Conservation (phyloP, 345 rosid species). For the Gossypium bickii region DNA sequence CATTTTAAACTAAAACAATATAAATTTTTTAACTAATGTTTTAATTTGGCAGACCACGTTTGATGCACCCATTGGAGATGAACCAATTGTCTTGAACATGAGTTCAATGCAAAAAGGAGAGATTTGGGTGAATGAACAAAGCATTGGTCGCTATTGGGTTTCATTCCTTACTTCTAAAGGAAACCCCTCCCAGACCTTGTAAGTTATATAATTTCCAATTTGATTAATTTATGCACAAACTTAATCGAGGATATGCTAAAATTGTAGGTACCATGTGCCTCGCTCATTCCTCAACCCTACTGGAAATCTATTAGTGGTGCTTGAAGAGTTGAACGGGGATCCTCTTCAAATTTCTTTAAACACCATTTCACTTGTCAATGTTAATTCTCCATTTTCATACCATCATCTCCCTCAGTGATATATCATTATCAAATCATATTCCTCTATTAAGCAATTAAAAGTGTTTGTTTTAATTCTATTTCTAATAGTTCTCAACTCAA, state of each 20-base stretch:
- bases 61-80: constrained; percentile 50
- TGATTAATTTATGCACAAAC: too few relatives aligned
- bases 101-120: constrained; percentile 84
- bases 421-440: neutral
- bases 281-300: constrained; percentile 51
- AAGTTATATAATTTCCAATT: constrained; percentile 12
- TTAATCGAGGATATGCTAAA: neutral
- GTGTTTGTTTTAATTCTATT: too few relatives aligned
- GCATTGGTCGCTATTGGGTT: constrained; percentile 87
- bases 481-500: too few relatives aligned
- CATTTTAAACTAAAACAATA: neutral
- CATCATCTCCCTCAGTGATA: neutral
- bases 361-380: constrained; percentile 32
- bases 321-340: constrained; percentile 70
- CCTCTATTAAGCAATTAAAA: neutral
- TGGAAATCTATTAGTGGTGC: constrained; percentile 47
- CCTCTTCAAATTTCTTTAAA: constrained; percentile 52
- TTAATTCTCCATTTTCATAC: neutral
- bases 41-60: constrained; percentile 41
- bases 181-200: constrained; percentile 63
- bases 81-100: constrained; percentile 56
- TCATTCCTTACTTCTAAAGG: constrained; percentile 59
- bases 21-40: too few relatives aligned
- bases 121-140: constrained; percentile 76
- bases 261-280: constrained; percentile 73